A percentile compares a stretch with the other conserved stretches of the same genome.
Conservation (phyloP, 2,329 filamentous ascomycete species). For the Hypoxylon sp. region DNA sequence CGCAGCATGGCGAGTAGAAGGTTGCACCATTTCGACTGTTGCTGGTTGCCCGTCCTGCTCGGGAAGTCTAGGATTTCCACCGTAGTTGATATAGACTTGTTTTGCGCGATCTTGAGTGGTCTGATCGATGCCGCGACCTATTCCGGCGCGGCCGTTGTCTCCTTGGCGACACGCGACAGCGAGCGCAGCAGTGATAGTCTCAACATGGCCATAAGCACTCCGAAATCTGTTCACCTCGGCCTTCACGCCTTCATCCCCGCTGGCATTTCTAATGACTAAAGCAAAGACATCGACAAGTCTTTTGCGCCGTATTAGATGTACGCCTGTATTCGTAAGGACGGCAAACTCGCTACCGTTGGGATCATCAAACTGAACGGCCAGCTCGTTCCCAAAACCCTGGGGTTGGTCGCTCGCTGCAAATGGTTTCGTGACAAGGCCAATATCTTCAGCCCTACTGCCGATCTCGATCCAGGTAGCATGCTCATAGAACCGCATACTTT, state of each 20-base stretch:
- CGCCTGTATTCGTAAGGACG: slow-evolving; percentile 89
- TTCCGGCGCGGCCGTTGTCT: slow-evolving; percentile 78
- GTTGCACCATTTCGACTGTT: slow-evolving; percentile 84
- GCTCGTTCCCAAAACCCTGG: slow-evolving; percentile 91
- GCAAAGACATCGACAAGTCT: slow-evolving; percentile 94
- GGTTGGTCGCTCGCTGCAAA: slow-evolving; percentile 79
- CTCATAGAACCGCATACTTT: slow-evolving; percentile 78
- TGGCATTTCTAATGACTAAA: slow-evolving; percentile 79
- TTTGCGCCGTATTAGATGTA: slow-evolving; percentile 87
- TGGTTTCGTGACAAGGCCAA: slow-evolving; percentile 81
- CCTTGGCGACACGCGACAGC: slow-evolving; percentile 97
- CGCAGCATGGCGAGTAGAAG: slow-evolving; percentile 91
- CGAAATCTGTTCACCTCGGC: slow-evolving; percentile 87
- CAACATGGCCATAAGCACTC: slow-evolving; percentile 86
- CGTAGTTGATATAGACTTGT: slow-evolving; percentile 91
- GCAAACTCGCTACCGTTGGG: slow-evolving; percentile 83
- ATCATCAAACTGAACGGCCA: slow-evolving; percentile 95
- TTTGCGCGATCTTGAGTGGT: slow-evolving; percentile 88
- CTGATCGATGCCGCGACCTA: slow-evolving; percentile 83
- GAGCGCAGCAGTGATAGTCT: slow-evolving; percentile 90
- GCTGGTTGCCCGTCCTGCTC: slow-evolving; percentile 81
- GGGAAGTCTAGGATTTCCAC: slow-evolving; percentile 86
- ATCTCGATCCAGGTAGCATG: slow-evolving; percentile 85
- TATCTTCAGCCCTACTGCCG: slow-evolving; percentile 79
- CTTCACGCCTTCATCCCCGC: slow-evolving; percentile 85